Evolutionary conservation across 495 filamentous ascomycete species (phyloP), one percentile per base, ranked within the genome.

Genomic region (Hypoxylon lenormandii): DNA sequence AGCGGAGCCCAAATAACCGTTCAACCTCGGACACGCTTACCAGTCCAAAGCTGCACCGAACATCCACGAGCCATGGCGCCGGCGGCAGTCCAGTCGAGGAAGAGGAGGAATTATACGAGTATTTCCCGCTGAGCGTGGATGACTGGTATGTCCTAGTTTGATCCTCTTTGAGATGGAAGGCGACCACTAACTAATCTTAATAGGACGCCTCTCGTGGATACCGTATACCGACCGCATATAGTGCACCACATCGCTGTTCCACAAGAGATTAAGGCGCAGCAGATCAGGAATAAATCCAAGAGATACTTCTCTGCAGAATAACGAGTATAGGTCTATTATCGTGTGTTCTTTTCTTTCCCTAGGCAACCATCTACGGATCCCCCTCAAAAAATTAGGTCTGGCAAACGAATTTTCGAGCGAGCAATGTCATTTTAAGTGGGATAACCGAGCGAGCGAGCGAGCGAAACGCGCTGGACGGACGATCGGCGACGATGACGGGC

Each of bases 151-250:
- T 73, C 22, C 49, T 8, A 54, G n/a, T 21, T 4, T 12, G 16
- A n/a, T 12, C 11, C 26, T 15, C 40, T 18, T 43, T n/a, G 2
- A 22, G 16, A 4, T 21, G 8, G 18, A 52, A 11, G 1, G 26
- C 3, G 0, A 3, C 12, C 5, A 5, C 45, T 66, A 52, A 64
- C 46, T 63, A 48, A 43, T 56, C 13, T 5, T 43, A 55, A 66
- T 18, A 84, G 82, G 80, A 92, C 93, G 82, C 90, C 90, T 2
- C 93, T 93, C 3, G 93, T 96, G 10, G 93, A 97, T 76, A 92
- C 93, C 6, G 89, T 97, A 38, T 97, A 97, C 66, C 83, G 93
- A n/a, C 93, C 93, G 7, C 93, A 97, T 76, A 91, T 95, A 6
- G 93, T 96, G 2, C 93, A 97, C 78, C 93, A 97, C 74, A 93